Evolutionary conservation across 2,329 filamentous ascomycete species (phyloP).

Genomic region (Colletotrichum eremochloae): DNA sequence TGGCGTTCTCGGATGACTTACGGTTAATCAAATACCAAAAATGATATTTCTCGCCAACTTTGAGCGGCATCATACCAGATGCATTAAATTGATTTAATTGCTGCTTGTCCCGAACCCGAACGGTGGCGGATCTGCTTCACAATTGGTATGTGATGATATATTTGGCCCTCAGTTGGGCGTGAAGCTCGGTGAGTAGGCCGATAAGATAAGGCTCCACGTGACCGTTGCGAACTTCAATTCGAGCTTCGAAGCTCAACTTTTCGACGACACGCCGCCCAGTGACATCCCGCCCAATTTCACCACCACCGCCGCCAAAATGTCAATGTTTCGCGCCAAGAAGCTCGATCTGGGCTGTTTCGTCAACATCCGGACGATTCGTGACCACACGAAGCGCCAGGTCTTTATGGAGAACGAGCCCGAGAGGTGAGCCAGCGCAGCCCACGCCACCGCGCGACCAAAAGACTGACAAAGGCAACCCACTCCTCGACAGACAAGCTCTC

Average conservation of each 20-base stretch:
- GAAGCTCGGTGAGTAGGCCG: conserved; percentile 1
- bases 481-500: conserved; percentile 81
- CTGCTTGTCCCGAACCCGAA: not conserved
- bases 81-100: not conserved
- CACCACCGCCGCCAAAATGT: conserved; percentile 66
- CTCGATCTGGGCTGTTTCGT: conserved; percentile 90
- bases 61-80: not conserved
- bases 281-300: conserved; percentile 12
- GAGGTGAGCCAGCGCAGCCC: conserved; percentile 67
- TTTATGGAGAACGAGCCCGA: conserved; percentile 90
- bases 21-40: conserved; percentile 38
- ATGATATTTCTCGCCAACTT: conserved; percentile 6
- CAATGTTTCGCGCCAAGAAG: conserved; percentile 90
- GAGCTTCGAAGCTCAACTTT: conserved; percentile 25
- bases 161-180: not conserved
- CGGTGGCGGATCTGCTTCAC: not conserved
- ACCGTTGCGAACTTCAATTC: conserved; percentile 9
- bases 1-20: conserved; percentile 34
- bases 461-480: not conserved
- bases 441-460: not conserved
- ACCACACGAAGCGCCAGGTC: conserved; percentile 96
- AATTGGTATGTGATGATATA: not conserved
- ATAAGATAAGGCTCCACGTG: conserved; percentile 28
- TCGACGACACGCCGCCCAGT: conserved; percentile 10
- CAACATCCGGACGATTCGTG: conserved; percentile 89